These are phyloP conservation scores for Termitomyces heimii DNA, from an alignment of 768 basidiomycete species.

Conservation along the genomic window DNA sequence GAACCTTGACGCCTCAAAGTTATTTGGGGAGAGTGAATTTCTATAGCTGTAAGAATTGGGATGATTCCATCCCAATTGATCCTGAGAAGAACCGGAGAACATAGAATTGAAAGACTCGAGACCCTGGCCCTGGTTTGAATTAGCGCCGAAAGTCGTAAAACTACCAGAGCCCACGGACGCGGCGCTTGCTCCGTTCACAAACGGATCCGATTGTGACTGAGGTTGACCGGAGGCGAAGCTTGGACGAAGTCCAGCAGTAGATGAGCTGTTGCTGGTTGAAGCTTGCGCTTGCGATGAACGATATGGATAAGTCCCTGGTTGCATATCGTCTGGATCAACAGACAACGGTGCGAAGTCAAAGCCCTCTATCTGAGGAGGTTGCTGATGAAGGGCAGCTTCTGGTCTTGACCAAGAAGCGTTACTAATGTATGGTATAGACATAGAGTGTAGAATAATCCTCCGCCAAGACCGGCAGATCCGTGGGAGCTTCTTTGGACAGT, in stretches of 20 bases:
- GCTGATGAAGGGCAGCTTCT: slow-evolving; percentile 7
- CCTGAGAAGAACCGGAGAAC: slow-evolving; percentile 5
- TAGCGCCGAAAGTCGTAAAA: slow-evolving; percentile 6
- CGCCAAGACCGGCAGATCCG: slow-evolving; percentile 10
- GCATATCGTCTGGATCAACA: slow-evolving; percentile 5
- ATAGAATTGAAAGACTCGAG: slow-evolving; percentile 8
- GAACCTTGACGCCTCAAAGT: slow-evolving; percentile 11
- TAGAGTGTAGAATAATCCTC: slow-evolving; percentile 7
- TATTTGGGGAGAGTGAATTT: slow-evolving; percentile 5
- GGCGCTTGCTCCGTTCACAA: not conserved
- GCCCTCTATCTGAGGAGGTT: slow-evolving; percentile 11
- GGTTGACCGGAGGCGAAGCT: slow-evolving; percentile 5
- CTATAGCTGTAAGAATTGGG: slow-evolving; percentile 4
- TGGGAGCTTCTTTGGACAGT: slow-evolving; percentile 1
- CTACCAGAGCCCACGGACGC: not conserved
- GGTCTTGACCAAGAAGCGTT: slow-evolving; percentile 16
- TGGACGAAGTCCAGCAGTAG: slow-evolving; percentile 6
- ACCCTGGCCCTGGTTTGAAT: slow-evolving; percentile 4
- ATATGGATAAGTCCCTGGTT: slow-evolving; percentile 9
- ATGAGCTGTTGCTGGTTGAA: slow-evolving; percentile 1
- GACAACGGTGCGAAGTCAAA: slow-evolving; percentile 12
- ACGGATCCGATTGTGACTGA: slow-evolving; percentile 6
- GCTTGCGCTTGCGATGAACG: slow-evolving; percentile 10
- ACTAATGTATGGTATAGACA: slow-evolving; percentile 9
- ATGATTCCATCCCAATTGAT: slow-evolving; percentile 13